Evolutionary conservation across 2,329 filamentous ascomycete genomes (phyloP).

Genomic region (Colletotrichum gloeosporioides): DNA sequence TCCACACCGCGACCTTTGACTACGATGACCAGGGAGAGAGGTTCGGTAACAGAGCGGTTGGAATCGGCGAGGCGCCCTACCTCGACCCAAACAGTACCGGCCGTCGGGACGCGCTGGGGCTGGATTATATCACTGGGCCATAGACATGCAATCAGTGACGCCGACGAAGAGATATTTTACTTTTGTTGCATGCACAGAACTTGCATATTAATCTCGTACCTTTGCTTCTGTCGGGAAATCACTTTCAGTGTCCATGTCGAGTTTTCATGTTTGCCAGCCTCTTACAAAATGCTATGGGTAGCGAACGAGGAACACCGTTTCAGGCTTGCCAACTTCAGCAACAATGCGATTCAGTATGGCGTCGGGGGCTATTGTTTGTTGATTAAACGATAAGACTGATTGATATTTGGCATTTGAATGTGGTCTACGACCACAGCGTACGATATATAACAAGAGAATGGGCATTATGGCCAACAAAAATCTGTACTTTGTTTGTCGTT

Average conservation of each 20-base stretch:
- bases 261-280: fast-evolving
- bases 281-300: background rate
- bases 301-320: fast-evolving
- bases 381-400: fast-evolving
- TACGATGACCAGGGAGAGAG: constrained; percentile 57
- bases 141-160: background rate
- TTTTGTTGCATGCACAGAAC: fast-evolving
- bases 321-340: background rate
- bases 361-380: background rate
- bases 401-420: fast-evolving
- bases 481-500: fast-evolving
- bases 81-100: constrained; percentile 56
- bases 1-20: constrained; percentile 65
- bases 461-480: background rate
- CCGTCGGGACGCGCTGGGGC: background rate
- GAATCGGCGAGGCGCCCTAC: constrained; percentile 60
- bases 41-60: constrained; percentile 57
- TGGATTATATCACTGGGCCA: background rate
- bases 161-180: background rate
- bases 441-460: fast-evolving
- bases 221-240: background rate
- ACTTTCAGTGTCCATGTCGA: background rate
- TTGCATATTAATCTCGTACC: background rate
- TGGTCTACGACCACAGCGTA: fast-evolving
- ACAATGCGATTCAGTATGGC: fast-evolving